These are phyloP conservation scores for Solanum hybrid DNA, from an alignment of 305 asterid genomes.

Conservation along the genomic window DNA sequence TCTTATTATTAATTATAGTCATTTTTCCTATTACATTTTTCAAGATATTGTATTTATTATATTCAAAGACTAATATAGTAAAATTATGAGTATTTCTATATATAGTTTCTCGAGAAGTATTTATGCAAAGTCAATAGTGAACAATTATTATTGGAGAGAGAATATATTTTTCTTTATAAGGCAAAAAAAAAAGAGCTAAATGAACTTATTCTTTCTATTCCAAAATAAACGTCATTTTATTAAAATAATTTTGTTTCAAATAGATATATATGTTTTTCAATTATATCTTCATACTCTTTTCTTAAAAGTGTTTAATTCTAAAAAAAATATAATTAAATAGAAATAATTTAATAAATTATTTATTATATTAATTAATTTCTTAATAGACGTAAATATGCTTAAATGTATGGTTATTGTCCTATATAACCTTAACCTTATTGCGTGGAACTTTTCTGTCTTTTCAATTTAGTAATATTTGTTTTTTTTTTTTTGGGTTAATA, in stretches of 20 bases:
- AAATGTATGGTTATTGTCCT: not conserved
- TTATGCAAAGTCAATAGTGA: too few relatives aligned
- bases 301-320: not conserved
- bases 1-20: too few relatives aligned
- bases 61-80: too few relatives aligned
- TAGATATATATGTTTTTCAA: not conserved
- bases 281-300: not conserved
- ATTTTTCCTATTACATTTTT: too few relatives aligned
- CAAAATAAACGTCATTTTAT: not conserved
- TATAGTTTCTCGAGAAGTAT: too few relatives aligned
- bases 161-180: not conserved
- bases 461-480: not conserved
- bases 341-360: not conserved
- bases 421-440: not conserved
- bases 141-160: too few relatives aligned
- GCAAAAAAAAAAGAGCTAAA: not conserved
- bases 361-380: not conserved
- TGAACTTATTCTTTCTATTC: not conserved
- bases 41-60: too few relatives aligned
- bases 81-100: too few relatives aligned
- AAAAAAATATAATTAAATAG: not conserved
- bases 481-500: not conserved
- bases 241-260: not conserved
- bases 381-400: not conserved
- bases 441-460: not conserved